Conservation (phyloP, 1,139 yeast genomes). For the Saccharomycopsis hybrid region DNA sequence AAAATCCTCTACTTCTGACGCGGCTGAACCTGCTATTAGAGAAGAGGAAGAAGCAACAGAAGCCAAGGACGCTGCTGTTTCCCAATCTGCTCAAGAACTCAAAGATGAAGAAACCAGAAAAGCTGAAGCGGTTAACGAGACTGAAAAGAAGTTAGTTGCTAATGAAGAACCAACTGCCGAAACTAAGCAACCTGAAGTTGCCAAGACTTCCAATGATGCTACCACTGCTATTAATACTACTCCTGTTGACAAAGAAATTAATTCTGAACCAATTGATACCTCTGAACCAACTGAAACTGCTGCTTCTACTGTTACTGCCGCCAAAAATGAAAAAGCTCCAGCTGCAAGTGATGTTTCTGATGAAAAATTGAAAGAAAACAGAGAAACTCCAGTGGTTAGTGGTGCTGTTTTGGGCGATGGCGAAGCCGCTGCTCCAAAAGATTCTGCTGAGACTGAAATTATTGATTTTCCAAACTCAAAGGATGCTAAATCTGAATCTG, state of each 20-base stretch:
- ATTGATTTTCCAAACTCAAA: not conserved
- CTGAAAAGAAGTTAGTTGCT: conserved; percentile 3
- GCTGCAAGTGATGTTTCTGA: too few species aligned
- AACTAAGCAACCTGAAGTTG: too few species aligned
- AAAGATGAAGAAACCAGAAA: not conserved
- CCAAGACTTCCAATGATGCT: too few species aligned
- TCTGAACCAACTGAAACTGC: too few species aligned
- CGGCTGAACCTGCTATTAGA: not conserved
- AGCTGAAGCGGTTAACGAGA: not conserved
- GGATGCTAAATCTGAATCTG: not conserved
- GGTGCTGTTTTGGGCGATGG: conserved; percentile 2
- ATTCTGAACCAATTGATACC: not conserved
- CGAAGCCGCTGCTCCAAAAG: not conserved
- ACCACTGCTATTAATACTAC: too few species aligned
- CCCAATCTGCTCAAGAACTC: not conserved
- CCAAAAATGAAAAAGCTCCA: too few species aligned
- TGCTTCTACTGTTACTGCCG: too few species aligned
- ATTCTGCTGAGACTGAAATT: not conserved
- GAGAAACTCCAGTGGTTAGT: conserved; percentile 8
- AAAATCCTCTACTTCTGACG: not conserved
- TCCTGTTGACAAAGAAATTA: not conserved
- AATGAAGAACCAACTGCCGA: not conserved
- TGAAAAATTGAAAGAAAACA: too few species aligned
- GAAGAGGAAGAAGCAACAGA: not conserved
- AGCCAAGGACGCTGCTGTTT: not conserved